Base-by-base conservation (phyloP, 2,329 filamentous ascomycete species). In the Davidsoniella australis region DNA sequence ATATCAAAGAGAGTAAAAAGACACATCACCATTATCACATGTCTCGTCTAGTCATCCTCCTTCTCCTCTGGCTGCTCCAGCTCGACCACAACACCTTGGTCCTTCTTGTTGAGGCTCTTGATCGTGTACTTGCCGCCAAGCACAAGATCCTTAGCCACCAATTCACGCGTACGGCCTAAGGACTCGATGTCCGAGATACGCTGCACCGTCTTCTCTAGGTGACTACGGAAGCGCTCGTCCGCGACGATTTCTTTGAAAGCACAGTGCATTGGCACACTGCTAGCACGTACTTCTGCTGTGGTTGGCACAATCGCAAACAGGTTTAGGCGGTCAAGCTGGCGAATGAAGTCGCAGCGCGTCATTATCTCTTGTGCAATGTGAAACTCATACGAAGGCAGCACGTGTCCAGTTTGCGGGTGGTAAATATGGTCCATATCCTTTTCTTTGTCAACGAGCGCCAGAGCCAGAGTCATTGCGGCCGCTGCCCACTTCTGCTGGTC, bases 401-500 rank as follows among this genome's bases (percentile, higher is more conserved):
- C 70, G 59, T 94, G 85, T 33, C 84, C 85, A 8, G 62, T 64
- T 12, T 78, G 67, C 0, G 71, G 65, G 61, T 87, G 73, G 60
- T 86, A 89, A 6, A 65, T 79, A 47, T 69, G 69, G n/a, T 76
- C 70, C 66, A 74, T 76, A 3, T 76, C 70, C 14, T 78, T 68
- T 60, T 89, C 85, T 57, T 76, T 75, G 53, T 94, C 83, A n/a
- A 96, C 86, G 5, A 98, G 76, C 1, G 87, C 87, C 57, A 83
- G 82, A 17, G 89, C 91, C 2, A 98, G 73, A 18, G 94, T 84
- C 83, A 96, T 94, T 37, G 91, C 87, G 10, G 86, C 88, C 10
- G 87, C 85, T 42, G 88, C 85, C 70, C 86, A 95, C 63, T 96
- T 95, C 61, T 96, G 87, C 63, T 95, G 85, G 60, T 95, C 86